Evolutionary conservation across 257 asterid genomes (phyloP), one percentile per base, ranked within the genome.

Genomic region (Primulina huaijiensis): DNA sequence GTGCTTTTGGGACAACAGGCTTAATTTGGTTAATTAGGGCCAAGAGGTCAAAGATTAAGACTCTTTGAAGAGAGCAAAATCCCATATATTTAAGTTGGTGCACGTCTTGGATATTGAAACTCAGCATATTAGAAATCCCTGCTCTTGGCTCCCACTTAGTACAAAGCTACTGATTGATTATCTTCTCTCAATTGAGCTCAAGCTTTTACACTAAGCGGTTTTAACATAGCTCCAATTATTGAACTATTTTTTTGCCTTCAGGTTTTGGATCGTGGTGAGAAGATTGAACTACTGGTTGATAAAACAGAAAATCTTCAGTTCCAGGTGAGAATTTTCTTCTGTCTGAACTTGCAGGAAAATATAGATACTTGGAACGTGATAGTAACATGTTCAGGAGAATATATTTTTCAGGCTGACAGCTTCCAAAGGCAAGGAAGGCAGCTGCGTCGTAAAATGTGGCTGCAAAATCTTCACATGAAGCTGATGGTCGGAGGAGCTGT

Each of bases 201-300:
- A 50, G 21, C 57, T 50, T 16, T 50, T 50, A 50, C 8, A 5
- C 57, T 16, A 5, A 50, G 57, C 57, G 17, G 21, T 50, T 17
- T 70, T 6, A 25, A 38, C 14, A 59, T 23, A 64, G 3, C 56
- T 16, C 72, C 29, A 23, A 68, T 16, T 23, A 25, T 64, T 43
- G 23, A 31, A 64, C 62, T 60, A 9, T 57, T 31, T 71, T 9
- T 72, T 68, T 63, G 53, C 69, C 14, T 74, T 73, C 82, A 92
- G 98, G 97, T 92, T 69, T 75, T 92, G 95, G 98, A 92, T 74
- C 92, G 98, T 17, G 98, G 98, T 55, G 97, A 92, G 85, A 92
- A 87, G 83, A 92, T 92, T 50, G 98, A 92, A 72, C 74, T 92
- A 82, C 87, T 92, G 74, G 97, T 92, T 19, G 98, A 92, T 75